Percentiles rank a stretch among this genome's conserved stretches.
These are phyloP conservation scores for Yamadazyma jaroonii DNA, from an alignment of 1,139 yeast species.

Conservation along the genomic window DNA sequence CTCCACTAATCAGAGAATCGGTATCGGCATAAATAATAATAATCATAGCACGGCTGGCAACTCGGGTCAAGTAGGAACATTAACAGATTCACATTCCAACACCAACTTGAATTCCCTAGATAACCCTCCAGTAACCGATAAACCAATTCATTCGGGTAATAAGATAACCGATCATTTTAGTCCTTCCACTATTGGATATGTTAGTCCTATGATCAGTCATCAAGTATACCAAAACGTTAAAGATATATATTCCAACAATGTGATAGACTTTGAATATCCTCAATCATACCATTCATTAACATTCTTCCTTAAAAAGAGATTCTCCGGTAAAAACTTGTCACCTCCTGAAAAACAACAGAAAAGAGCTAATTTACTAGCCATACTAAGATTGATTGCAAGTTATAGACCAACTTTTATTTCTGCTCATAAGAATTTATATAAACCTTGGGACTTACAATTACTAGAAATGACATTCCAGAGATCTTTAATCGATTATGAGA, in stretches of 20 bases:
- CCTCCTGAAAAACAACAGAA: slow-evolving; percentile 31
- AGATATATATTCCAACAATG: slow-evolving; percentile 57
- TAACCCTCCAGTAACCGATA: background rate
- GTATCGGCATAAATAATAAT: background rate
- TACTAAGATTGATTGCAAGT: slow-evolving; percentile 65
- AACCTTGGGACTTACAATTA: slow-evolving; percentile 62
- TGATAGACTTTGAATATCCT: slow-evolving; percentile 64
- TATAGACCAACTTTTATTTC: slow-evolving; percentile 71
- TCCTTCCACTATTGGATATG: slow-evolving; percentile 22
- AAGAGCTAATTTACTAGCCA: slow-evolving; percentile 48
- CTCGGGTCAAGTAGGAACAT: no score
- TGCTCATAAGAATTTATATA: slow-evolving; percentile 62
- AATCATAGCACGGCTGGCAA: no score
- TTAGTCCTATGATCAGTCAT: slow-evolving; percentile 57
- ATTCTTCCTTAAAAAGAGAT: slow-evolving; percentile 51
- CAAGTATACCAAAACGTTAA: slow-evolving; percentile 62
- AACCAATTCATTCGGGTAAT: slow-evolving; percentile 2
- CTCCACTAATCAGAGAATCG: slow-evolving; percentile 4
- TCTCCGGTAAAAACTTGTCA: slow-evolving; percentile 38
- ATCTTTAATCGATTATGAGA: slow-evolving; percentile 63
- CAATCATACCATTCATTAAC: slow-evolving; percentile 63
- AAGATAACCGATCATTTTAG: slow-evolving; percentile 10
- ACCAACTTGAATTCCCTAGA: background rate
- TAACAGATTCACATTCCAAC: background rate
- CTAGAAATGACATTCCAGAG: slow-evolving; percentile 71